Evolutionary conservation across 331 rosid species (phyloP).

Genomic region (Pyrus hybrid): DNA sequence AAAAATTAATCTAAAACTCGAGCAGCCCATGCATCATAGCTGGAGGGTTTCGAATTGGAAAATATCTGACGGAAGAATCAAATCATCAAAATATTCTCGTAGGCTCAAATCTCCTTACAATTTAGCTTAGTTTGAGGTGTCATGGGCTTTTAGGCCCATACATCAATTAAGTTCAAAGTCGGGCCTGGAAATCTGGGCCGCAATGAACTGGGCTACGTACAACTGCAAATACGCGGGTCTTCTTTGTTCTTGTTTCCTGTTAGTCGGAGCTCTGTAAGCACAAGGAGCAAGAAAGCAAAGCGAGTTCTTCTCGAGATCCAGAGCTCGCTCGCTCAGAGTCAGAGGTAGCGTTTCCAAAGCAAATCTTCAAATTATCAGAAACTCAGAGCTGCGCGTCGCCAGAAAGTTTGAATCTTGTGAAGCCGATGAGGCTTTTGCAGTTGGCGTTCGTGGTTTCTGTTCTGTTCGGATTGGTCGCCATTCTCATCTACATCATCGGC

Average conservation of each 20-base stretch:
- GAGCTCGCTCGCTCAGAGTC: neutral
- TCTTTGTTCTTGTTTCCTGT: neutral
- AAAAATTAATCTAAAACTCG: no score
- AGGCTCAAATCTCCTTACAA: no score
- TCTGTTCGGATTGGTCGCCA: slow-evolving; percentile 74
- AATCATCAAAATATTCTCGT: no score
- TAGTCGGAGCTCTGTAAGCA: neutral
- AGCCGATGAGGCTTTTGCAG: slow-evolving; percentile 63
- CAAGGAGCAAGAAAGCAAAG: neutral
- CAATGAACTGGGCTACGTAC: neutral
- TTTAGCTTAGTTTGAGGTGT: no score
- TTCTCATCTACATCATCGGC: slow-evolving; percentile 64
- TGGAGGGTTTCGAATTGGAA: no score
- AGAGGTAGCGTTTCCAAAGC: neutral
- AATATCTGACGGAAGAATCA: no score
- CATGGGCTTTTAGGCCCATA: neutral
- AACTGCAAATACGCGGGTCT: neutral
- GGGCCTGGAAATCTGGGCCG: neutral
- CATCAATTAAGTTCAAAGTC: neutral
- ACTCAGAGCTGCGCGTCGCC: neutral
- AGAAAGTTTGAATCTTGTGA: neutral
- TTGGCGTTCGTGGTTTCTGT: slow-evolving; percentile 52
- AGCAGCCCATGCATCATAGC: no score
- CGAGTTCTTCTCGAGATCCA: neutral
- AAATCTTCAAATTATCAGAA: neutral